Evolutionary conservation across 202 grass and related monocot species (phyloP).

Genomic region (Schoenoplectus triqueter): DNA sequence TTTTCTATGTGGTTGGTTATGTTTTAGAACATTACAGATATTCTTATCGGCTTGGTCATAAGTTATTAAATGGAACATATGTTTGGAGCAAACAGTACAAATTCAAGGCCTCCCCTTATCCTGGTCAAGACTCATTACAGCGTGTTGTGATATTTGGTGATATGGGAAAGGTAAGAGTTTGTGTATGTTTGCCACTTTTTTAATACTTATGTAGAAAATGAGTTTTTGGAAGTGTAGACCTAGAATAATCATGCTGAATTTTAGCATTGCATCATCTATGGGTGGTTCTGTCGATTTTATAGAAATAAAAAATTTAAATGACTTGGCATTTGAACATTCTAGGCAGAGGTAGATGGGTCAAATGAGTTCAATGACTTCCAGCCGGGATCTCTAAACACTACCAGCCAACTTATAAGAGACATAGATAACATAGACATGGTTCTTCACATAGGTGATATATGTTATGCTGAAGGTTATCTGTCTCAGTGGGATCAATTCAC

Average conservation of each 20-base stretch:
- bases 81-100: slow-evolving; percentile 77
- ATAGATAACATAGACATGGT: slow-evolving; percentile 77
- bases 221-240: background rate
- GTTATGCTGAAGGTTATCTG: slow-evolving; percentile 73
- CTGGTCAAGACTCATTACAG: slow-evolving; percentile 80
- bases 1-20: slow-evolving; percentile 62
- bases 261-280: background rate
- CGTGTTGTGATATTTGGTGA: slow-evolving; percentile 85
- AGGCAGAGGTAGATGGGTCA: slow-evolving; percentile 77
- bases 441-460: slow-evolving; percentile 79
- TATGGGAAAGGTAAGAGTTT: slow-evolving; percentile 70
- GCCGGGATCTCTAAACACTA: slow-evolving; percentile 73
- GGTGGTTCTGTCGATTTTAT: background rate
- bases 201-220: background rate
- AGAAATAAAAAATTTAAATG: background rate
- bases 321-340: slow-evolving; percentile 33
- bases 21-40: slow-evolving; percentile 63
- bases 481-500: slow-evolving; percentile 95
- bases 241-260: background rate
- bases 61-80: slow-evolving; percentile 54
- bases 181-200: background rate
- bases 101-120: slow-evolving; percentile 87
- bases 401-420: slow-evolving; percentile 66
- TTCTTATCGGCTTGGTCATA: slow-evolving; percentile 79
- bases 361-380: slow-evolving; percentile 79